A percentile compares a stretch with the other conserved stretches of the same genome.
Conservation (phyloP, 257 asterid genomes). For the Solanum piurae region DNA sequence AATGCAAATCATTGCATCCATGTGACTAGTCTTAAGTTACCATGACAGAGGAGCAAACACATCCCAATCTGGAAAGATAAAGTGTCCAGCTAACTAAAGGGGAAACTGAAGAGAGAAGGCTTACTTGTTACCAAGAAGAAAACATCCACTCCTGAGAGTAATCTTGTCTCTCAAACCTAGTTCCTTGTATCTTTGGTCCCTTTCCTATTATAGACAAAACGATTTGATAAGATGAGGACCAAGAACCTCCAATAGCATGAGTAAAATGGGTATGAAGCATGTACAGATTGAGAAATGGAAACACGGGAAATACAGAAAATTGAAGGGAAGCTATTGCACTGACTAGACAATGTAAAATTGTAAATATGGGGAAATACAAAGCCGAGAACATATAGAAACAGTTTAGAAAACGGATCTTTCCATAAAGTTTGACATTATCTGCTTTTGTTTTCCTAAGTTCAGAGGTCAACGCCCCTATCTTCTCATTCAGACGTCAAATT, state of each 20-base stretch:
- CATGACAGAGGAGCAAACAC: background rate
- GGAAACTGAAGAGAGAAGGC: slow-evolving; percentile 13
- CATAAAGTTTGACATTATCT: slow-evolving; percentile 88
- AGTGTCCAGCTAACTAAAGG: background rate
- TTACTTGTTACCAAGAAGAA: slow-evolving; percentile 90
- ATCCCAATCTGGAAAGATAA: background rate
- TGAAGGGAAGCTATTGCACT: background rate
- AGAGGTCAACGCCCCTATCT: slow-evolving; percentile 57
- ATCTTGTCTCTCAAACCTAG: slow-evolving; percentile 92
- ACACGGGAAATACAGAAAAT: slow-evolving; percentile 1
- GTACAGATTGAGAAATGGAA: background rate
- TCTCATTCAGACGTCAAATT: slow-evolving; percentile 80
- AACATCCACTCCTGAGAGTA: slow-evolving; percentile 90
- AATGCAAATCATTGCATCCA: background rate
- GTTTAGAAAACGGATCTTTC: slow-evolving; percentile 49
- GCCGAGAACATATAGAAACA: background rate
- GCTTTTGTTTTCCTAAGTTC: slow-evolving; percentile 92
- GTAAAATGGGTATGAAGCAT: background rate
- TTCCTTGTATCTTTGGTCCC: slow-evolving; percentile 94
- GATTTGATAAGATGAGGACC: background rate
- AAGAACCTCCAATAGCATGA: background rate
- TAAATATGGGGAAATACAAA: background rate
- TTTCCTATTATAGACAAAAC: slow-evolving; percentile 41
- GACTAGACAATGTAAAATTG: background rate
- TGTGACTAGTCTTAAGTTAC: background rate